A percentile compares a stretch with the other conserved stretches of the same genome.
Evolutionary conservation across 192 early-diverging fungal species (phyloP).

Genomic region (Jimgerdemannia flammicorona): DNA sequence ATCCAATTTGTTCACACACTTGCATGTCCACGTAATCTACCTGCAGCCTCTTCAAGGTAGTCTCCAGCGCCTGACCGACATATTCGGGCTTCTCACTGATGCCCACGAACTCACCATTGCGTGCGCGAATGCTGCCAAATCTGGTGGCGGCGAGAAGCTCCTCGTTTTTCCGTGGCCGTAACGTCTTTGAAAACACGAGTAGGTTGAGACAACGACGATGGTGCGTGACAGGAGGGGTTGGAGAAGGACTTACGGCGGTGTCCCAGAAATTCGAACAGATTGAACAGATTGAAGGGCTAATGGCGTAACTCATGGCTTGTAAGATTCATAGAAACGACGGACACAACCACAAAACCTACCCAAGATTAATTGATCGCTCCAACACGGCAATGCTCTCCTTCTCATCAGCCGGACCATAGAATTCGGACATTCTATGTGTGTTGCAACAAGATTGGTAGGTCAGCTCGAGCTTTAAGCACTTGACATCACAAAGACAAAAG

Average conservation of each 20-base stretch:
- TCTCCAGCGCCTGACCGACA: slow-evolving; percentile 28
- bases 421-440: slow-evolving; percentile 23
- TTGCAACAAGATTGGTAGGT: too few species aligned
- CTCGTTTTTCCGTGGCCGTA: slow-evolving; percentile 56
- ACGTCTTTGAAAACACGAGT: too few species aligned
- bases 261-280: too few species aligned
- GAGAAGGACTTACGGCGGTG: too few species aligned
- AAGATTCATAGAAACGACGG: too few species aligned
- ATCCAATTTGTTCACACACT: too few species aligned
- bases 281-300: too few species aligned
- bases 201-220: too few species aligned
- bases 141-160: slow-evolving; percentile 52
- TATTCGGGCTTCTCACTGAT: slow-evolving; percentile 48
- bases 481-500: too few species aligned
- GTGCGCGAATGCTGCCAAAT: slow-evolving; percentile 45
- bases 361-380: slow-evolving; percentile 48
- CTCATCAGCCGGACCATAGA: slow-evolving; percentile 34
- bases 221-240: too few species aligned
- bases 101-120: slow-evolving; percentile 28
- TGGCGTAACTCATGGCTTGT: too few species aligned
- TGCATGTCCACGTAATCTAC: slow-evolving; percentile 51
- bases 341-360: slow-evolving; percentile 11
- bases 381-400: slow-evolving; percentile 34
- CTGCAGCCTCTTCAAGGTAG: slow-evolving; percentile 22
- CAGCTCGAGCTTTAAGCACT: too few species aligned